Base-by-base conservation (phyloP, 768 basidiomycete species). In the Gelatoporia subvermispora region DNA sequence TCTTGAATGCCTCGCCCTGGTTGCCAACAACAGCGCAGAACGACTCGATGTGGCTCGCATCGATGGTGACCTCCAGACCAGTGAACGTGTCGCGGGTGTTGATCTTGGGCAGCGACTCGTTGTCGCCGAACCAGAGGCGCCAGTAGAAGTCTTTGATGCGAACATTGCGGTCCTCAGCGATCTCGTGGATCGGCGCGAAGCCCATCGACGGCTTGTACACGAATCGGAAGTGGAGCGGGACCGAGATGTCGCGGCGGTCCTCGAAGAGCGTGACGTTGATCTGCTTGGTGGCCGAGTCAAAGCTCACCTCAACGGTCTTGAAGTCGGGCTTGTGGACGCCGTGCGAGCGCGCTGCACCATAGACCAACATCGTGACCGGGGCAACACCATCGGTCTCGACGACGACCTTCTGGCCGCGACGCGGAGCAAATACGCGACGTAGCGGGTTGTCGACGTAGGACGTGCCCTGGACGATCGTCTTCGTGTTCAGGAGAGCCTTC, bases 101-200 rank as follows among this genome's bases (percentile, higher is more conserved):
- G 52, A 98, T 82, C n/a, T 77, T 67, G 9, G 93, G 88, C 21
- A 97, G 74, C 1, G 65, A 65, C 57, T 86, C 79, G 52, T 88
- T 73, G 61, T 93, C 92, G 34, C 96, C 93, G 64, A 93, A 95
- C 96, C 96, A 98, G 28, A 98, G 70, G 64, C 85, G 85, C 96
- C 96, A 99, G 74, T 99, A 99, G 65, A 98, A 98, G 58, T 88
- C 81, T 71, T 96, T 98, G 72, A 98, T 94, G 52, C 88, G 82
- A 47, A 74, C 74, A 71, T 95, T 98, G 57, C 94, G 84, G 51
- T 78, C 88, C 8, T 78, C 75, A 4, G 82, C 79, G 49, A 95
- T 70, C 65, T 98, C 96, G 61, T 95, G 94, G 56, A 99, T 93
- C 20, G 96, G 93, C 2, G 88, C 86, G 53, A 77, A 96, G 36